Base-by-base conservation (phyloP, 305 asterid species). In the Fraxinus platypoda region DNA sequence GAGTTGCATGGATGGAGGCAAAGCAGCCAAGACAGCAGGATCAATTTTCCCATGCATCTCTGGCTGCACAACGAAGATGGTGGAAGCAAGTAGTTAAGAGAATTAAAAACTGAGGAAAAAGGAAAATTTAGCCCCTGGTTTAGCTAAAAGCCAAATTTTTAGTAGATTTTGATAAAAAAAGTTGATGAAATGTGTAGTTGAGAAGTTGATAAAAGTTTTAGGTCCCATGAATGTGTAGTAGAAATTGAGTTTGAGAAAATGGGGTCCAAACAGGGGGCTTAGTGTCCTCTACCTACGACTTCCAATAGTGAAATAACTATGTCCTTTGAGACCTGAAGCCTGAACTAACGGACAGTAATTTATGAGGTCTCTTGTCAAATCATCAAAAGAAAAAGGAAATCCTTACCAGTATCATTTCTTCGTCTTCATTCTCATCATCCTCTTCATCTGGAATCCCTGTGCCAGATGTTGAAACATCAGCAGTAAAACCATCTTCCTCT, bases 1-100 rank as follows among this genome's bases (percentile, higher is more conserved):
- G 81, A 97, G 98, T 87, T 97, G 99, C 99, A 94, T 91, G 0
- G 99, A 97, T 52, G 98, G 99, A 81, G 99, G 99, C 88, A 94
- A 86, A 81, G 96, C 81, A 80, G 99, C 99, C 90, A 97, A 87
- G 80, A 97, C 86, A 73, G 98, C 95, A 81, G 98, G 99, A 91
- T 97, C 99, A 83, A 97, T 87, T 84, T 91, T 93, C 83, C 97
- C 98, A 54, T 93, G 90, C 91, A 94, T 91, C 84, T 89, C 91
- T 33, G 98, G 98, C 99, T 97, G 87, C 83, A 88, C 25, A 77
- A 54, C 54, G 71, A 82, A 81, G 78, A 81, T 25, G 41, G 26
- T 3, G n/a, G 38, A 25, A 74, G 35, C 11, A 35, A 41, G 11
- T 43, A 73, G 49, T 72, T 17, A 21, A 76, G 21, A 25, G 54